Percentiles rank a stretch among this genome's conserved stretches.
Conservation (phyloP, 2,329 filamentous ascomycete species). For the Aspergillus intermedius region DNA sequence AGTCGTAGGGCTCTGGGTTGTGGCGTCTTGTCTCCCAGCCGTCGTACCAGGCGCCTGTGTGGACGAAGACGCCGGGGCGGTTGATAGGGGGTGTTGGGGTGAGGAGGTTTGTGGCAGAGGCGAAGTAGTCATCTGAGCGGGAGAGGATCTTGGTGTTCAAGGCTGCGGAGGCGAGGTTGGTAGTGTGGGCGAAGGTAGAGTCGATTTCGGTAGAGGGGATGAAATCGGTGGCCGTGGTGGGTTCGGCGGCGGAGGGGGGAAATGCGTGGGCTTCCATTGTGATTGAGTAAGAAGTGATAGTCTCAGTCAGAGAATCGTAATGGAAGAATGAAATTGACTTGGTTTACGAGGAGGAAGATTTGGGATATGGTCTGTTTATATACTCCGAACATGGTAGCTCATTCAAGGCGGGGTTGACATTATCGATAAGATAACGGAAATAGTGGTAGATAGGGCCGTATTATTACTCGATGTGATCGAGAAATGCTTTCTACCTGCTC, state of each 20-base stretch:
- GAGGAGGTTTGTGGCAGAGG: constrained; percentile 52
- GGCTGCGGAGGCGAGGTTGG: constrained; percentile 39
- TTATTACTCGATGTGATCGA: constrained; percentile 1
- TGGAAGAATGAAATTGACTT: too few relatives aligned
- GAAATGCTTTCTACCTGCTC: background rate
- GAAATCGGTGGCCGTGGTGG: constrained; percentile 7
- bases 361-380: background rate
- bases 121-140: constrained; percentile 58
- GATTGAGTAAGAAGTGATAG: background rate
- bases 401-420: background rate
- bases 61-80: constrained; percentile 52
- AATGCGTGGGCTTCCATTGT: background rate
- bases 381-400: background rate
- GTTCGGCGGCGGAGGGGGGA: too few relatives aligned
- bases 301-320: too few relatives aligned
- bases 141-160: constrained; percentile 51
- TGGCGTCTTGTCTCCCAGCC: constrained; percentile 59
- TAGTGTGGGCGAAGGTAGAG: constrained; percentile 49
- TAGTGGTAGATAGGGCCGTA: background rate
- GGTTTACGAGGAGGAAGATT: too few relatives aligned
- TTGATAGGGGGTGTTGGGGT: constrained; percentile 51
- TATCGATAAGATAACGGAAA: background rate
- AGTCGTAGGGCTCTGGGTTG: constrained; percentile 53
- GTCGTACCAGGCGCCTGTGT: constrained; percentile 59
- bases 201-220: constrained; percentile 48